A percentile compares a stretch with the other conserved stretches of the same genome.
Evolutionary conservation across 2,329 filamentous ascomycete genomes (phyloP).

Genomic region (Lasiodiplodia theobromae): DNA sequence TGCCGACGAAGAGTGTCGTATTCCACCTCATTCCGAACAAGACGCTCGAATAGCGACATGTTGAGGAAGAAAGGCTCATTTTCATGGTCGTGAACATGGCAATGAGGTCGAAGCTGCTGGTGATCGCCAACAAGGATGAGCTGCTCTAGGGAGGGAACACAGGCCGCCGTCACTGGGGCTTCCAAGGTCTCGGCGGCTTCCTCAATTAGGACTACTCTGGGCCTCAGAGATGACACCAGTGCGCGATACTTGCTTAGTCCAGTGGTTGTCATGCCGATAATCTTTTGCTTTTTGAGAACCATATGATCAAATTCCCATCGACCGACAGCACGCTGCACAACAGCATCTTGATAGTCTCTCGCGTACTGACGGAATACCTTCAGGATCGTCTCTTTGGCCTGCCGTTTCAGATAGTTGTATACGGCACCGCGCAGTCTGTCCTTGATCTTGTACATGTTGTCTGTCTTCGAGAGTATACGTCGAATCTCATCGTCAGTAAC

Average conservation of each 20-base stretch:
- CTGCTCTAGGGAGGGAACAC: constrained; percentile 68
- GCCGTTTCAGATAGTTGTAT: constrained; percentile 69
- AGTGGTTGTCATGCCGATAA: constrained; percentile 78
- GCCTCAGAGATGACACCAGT: constrained; percentile 70
- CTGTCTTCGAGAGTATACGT: constrained; percentile 45
- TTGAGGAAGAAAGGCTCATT: constrained; percentile 70
- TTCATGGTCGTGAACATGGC: constrained; percentile 67
- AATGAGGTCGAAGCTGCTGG: constrained; percentile 76
- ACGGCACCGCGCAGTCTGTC: constrained; percentile 65
- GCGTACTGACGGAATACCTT: constrained; percentile 59
- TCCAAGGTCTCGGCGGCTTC: constrained; percentile 81
- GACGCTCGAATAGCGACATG: constrained; percentile 79
- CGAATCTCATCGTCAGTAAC: constrained; percentile 44
- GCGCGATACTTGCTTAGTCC: constrained; percentile 81
- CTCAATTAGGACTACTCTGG: constrained; percentile 76
- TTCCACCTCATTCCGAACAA: constrained; percentile 70
- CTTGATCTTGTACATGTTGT: constrained; percentile 69
- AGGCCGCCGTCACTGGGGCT: constrained; percentile 66
- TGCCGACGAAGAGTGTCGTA: constrained; percentile 73
- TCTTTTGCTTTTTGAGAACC: constrained; percentile 65
- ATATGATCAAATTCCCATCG: constrained; percentile 66
- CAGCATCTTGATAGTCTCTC: constrained; percentile 57
- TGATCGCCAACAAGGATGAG: constrained; percentile 80
- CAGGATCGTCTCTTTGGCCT: constrained; percentile 58
- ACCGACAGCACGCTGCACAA: constrained; percentile 62